Conservation (phyloP, 257 asterid species). For the Salvia splendens region DNA sequence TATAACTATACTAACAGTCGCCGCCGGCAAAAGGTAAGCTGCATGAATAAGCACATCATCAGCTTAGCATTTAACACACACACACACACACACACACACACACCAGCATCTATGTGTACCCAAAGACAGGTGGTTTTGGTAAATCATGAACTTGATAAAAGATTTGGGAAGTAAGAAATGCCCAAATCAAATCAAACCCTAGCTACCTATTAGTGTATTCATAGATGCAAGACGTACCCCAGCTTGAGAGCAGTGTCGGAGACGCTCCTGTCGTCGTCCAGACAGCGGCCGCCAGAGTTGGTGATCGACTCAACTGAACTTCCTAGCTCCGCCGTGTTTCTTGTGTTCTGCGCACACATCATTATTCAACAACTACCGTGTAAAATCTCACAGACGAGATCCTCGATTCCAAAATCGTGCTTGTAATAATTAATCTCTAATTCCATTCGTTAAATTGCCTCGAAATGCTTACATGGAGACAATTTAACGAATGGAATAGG, state of each 20-base stretch:
- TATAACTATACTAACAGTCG: no score
- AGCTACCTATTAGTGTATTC: no score
- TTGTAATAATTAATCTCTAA: neutral
- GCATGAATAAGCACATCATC: no score
- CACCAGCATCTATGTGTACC: no score
- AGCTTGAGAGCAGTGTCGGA: conserved; percentile 65
- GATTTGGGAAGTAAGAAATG: no score
- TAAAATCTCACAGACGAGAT: neutral
- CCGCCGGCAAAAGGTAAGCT: no score
- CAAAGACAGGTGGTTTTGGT: no score
- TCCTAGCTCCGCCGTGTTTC: conserved; percentile 39
- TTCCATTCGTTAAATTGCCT: neutral
- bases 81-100: no score
- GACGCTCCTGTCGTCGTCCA: conserved; percentile 33
- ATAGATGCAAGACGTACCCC: conserved; percentile 45
- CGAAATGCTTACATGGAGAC: neutral
- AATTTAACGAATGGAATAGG: neutral
- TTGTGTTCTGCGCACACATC: conserved; percentile 27
- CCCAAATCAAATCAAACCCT: no score
- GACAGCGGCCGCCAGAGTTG: conserved; percentile 25
- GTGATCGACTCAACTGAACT: conserved; percentile 47
- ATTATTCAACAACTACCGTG: conserved; percentile 1
- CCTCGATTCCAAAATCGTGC: neutral
- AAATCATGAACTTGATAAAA: no score
- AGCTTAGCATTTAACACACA: no score